Evolutionary conservation across 805 yeast species (phyloP).

Genomic region (Sugiyamaella smithiae): DNA sequence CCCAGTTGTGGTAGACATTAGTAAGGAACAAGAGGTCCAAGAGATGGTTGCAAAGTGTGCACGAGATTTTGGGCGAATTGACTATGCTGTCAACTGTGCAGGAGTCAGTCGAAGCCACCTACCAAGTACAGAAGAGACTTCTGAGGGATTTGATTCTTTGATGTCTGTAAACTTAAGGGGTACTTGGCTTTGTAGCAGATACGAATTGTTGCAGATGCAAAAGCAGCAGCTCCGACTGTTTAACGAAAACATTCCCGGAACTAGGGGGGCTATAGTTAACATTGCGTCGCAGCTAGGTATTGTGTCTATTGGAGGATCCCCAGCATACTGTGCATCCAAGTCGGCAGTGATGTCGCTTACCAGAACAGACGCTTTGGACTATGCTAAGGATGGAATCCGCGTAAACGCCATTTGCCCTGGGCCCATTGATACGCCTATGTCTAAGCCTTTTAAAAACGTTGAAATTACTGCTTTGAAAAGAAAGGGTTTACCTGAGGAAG

Average conservation of each 20-base stretch:
- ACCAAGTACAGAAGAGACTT: conserved; percentile 1
- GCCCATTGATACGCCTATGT: conserved; percentile 18
- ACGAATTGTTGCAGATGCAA: background rate
- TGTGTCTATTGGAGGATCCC: conserved; percentile 2
- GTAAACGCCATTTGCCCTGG: conserved; percentile 20
- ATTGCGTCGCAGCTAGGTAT: conserved; percentile 1
- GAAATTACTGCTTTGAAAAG: conserved; percentile 4
- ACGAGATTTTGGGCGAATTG: background rate
- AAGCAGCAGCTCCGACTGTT: background rate
- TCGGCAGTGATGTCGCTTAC: conserved; percentile 1
- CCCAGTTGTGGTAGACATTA: background rate
- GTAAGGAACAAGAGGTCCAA: background rate
- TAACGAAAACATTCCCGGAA: background rate
- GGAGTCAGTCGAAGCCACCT: conserved; percentile 1
- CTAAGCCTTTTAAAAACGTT: background rate
- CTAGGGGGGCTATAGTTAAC: background rate
- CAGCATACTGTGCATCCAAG: conserved; percentile 1
- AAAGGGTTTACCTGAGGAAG: conserved; percentile 10
- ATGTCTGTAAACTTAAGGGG: conserved; percentile 1
- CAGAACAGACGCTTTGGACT: background rate
- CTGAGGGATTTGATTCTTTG: background rate
- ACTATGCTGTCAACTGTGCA: conserved; percentile 4
- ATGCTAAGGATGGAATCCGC: conserved; percentile 12
- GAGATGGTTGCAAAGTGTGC: background rate
- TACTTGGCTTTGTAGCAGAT: background rate